Evolutionary conservation across 306 rosid species (phyloP), one percentile per base, ranked within the genome.

Genomic region (Potentilla sterilis): DNA sequence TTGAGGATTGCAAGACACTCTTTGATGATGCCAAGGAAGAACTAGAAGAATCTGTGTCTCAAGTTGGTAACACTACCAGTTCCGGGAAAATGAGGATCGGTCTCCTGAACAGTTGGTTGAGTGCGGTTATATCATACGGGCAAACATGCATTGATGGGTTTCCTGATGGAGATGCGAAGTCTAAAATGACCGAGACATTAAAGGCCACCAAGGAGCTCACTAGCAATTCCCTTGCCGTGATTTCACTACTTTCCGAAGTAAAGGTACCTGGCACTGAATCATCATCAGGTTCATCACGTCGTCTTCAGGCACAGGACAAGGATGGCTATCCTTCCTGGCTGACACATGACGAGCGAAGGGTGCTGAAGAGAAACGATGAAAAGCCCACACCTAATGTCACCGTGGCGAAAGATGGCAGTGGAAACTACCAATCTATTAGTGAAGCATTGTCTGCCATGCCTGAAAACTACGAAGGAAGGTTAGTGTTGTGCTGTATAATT

Each of bases 91-190:
- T 74, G 0, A 79, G 34, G 35, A 40, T 85, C 0, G 85, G 89
- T n/a, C 88, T 86, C 42, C 57, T 95, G 12, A 88, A 89, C 81
- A 89, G 85, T 59, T 95, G 97, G 97, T 72, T 95, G 0, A 95
- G 99, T 73, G 98, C 97, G 2, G 96, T 90, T 15, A 92, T 90
- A 59, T 80, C 97, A 19, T 95, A 89, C 80, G 92, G 83, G 32
- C 87, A 89, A 12, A 83, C 91, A 0, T 95, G 99, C 64, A 28
- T 90, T 0, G 99, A 95, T 58, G 99, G 97, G 22, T 90, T 92
- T 43, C 87, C 91, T 0, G 87, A 84, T 4, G 96, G 89, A 3
- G 82, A 95, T 32, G 4, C 51, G 69, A 92, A 88, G 88, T 54
- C 10, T 1, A 85, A 85, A 3, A 79, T 90, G 69, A 32, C 78